Percentiles rank a stretch among this genome's conserved stretches.
Evolutionary conservation across 371 early-diverging fungal genomes (phyloP).

Genomic region (Batrachochytrium dendrobatidis): DNA sequence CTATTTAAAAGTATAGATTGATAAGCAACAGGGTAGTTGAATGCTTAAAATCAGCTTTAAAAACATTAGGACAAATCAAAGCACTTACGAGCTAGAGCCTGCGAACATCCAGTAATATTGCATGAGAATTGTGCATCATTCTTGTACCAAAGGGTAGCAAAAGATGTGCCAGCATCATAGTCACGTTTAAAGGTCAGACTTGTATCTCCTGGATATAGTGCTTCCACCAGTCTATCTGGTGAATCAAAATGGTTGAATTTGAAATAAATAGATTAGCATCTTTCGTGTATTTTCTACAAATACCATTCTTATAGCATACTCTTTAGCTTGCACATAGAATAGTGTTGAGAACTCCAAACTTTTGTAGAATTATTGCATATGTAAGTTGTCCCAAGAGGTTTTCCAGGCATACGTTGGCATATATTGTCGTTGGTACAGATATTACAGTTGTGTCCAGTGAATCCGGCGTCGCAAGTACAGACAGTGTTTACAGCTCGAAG

Average conservation of each 20-base stretch:
- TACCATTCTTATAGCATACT: too few relatives aligned
- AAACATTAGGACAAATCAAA: background rate
- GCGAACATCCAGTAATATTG: background rate
- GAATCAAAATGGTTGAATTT: background rate
- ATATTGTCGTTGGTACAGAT: background rate
- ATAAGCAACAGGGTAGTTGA: background rate
- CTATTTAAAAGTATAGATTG: too few relatives aligned
- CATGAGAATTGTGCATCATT: background rate
- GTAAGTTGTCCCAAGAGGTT: constrained; percentile 1
- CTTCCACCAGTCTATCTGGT: background rate
- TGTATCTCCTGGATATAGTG: background rate
- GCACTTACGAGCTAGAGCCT: background rate
- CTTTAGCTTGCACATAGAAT: background rate
- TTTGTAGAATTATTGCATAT: constrained; percentile 1
- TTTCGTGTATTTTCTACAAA: too few relatives aligned
- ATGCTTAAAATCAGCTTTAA: background rate
- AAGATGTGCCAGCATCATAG: background rate
- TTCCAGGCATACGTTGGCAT: background rate
- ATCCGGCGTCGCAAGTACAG: constrained; percentile 2
- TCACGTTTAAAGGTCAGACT: background rate
- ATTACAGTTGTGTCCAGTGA: constrained; percentile 2
- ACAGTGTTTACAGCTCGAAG: background rate
- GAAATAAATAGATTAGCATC: background rate
- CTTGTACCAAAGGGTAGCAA: background rate
- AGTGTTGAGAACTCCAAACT: background rate